Evolutionary conservation across 2,329 filamentous ascomycete genomes (phyloP).

Genomic region (Colletotrichum liaoningense): DNA sequence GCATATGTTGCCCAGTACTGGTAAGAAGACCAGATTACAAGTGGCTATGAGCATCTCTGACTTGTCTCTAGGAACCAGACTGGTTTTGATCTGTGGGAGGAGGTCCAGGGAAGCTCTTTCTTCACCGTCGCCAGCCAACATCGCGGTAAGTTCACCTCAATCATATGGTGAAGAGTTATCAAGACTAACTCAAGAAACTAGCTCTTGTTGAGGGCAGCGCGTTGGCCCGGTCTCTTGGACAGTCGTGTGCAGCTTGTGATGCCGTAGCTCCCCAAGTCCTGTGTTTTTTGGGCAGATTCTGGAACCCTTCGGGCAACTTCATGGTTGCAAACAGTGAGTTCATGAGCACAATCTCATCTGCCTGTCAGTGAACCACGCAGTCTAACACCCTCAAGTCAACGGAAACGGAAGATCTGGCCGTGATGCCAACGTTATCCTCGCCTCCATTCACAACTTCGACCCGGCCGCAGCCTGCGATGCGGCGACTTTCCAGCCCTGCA

Average conservation of each 20-base stretch:
- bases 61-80: slow-evolving; percentile 59
- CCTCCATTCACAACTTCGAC: slow-evolving; percentile 77
- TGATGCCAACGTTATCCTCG: slow-evolving; percentile 78
- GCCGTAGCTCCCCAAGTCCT: slow-evolving; percentile 76
- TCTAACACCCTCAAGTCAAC: slow-evolving; percentile 55
- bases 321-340: slow-evolving; percentile 73
- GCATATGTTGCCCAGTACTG: slow-evolving; percentile 81
- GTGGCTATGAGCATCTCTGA: slow-evolving; percentile 9
- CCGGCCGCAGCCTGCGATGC: slow-evolving; percentile 73
- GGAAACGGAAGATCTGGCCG: slow-evolving; percentile 72
- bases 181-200: slow-evolving; percentile 33
- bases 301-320: slow-evolving; percentile 68
- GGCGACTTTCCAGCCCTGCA: slow-evolving; percentile 83
- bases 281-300: slow-evolving; percentile 81
- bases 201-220: slow-evolving; percentile 74
- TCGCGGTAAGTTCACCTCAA: slow-evolving; percentile 61
- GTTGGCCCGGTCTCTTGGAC: slow-evolving; percentile 73
- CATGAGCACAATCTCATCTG: not conserved
- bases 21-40: slow-evolving; percentile 43
- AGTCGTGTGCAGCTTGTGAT: slow-evolving; percentile 69
- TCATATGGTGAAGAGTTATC: not conserved
- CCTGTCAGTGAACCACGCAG: too few relatives aligned
- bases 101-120: slow-evolving; percentile 81
- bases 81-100: slow-evolving; percentile 86
- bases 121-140: slow-evolving; percentile 80